Conservation (phyloP, 1,284 basidiomycete genomes). For the Rugosomyces carneus region DNA sequence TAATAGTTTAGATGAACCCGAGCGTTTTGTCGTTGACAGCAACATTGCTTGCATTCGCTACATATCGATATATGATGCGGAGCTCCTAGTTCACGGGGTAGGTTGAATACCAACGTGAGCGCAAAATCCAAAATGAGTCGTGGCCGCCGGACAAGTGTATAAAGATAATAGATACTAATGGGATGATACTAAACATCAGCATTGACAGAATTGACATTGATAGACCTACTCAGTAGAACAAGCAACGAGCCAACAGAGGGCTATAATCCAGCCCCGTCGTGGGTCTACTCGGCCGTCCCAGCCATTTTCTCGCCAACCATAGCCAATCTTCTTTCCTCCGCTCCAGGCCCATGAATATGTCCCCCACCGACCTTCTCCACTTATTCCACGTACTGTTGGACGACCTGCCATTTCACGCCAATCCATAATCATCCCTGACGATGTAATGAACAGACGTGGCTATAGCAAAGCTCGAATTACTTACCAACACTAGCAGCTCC, state of each 20-base stretch:
- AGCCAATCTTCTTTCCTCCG: conserved; percentile 64
- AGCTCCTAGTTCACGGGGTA: conserved; percentile 86
- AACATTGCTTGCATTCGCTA: too few species aligned
- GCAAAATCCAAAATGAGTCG: conserved; percentile 94
- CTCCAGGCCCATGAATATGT: conserved; percentile 71
- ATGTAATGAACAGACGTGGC: not conserved
- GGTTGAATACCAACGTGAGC: conserved; percentile 84
- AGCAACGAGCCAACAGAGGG: conserved; percentile 75
- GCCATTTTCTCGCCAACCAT: conserved; percentile 41
- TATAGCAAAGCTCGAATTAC: conserved; percentile 19
- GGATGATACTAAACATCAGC: not conserved
- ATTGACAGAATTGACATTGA: conserved; percentile 8
- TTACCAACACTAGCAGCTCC: conserved; percentile 76
- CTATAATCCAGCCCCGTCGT: conserved; percentile 82
- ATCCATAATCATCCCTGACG: conserved; percentile 85
- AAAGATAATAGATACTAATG: conserved; percentile 80
- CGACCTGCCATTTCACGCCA: conserved; percentile 92
- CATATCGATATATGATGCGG: conserved; percentile 82
- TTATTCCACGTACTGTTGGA: conserved; percentile 62
- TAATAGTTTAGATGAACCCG: too few species aligned
- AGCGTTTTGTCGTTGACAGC: too few species aligned
- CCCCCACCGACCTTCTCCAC: conserved; percentile 58
- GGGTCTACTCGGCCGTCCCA: conserved; percentile 66
- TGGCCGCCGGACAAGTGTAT: conserved; percentile 82
- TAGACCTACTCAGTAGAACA: conserved; percentile 67